Base-by-base conservation (phyloP, 129 eudicot species). In the Saposhnikovia divaricata region DNA sequence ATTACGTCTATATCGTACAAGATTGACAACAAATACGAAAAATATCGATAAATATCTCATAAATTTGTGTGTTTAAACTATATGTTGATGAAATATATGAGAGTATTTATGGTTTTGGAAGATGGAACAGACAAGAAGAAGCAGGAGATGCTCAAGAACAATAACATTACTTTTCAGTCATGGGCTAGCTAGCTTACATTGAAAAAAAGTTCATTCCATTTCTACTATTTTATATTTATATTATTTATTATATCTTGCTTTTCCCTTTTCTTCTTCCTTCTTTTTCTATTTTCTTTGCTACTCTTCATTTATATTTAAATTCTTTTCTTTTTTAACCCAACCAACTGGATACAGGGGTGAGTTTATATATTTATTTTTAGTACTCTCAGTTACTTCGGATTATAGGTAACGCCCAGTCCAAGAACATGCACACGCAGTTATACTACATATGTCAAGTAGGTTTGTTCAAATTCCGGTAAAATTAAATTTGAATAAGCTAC, bases 51-150 rank as follows among this genome's bases (percentile, higher is more conserved):
- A 23, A 38, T 70, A 18, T 18, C 1, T 14, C 18, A 69, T 9
- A 5, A 16, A 3, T 21, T 1, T 57, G 10, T 59, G 66, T 23
- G 66, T 57, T 23, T 57, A 37, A 23, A 38, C 14, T 47, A 39
- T 3, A 5, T 40, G 6, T 47, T 2, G 78, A 46, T 6, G 6
- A 46, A 46, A 46, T 46, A 10, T 10, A 46, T 46, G 50, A 46
- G 55, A 48, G 15, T 2, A 13, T 16, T 51, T 0, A 51, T 15
- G 59, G 59, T 16, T 18, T 15, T 57, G 28, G 66, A 57, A 4
- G 66, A 57, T 2, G 68, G 68, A 59, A 59, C 43, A 28, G 75
- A 78, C 75, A 73, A 42, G 79, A 74, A 55, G 34, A 23, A 65
- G 45, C 28, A 23, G 38, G 74, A 57, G 13, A 68, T 68, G 74